A percentile compares a stretch with the other conserved stretches of the same genome.
Conservation (phyloP, 2,329 filamentous ascomycete genomes). For the Aschersonia sp. region DNA sequence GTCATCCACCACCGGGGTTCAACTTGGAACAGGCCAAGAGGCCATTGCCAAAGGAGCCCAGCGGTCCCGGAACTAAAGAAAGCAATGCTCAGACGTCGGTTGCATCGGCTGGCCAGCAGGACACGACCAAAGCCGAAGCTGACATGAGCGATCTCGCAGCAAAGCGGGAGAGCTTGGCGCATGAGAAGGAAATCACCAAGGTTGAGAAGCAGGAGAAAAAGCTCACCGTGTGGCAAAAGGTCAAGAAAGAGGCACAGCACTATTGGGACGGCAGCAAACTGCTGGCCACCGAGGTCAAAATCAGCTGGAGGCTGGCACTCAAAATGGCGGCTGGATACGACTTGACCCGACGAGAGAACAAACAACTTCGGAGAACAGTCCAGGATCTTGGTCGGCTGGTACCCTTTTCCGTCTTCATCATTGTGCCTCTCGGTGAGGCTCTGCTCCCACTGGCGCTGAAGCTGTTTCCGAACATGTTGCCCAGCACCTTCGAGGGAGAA, state of each 20-base stretch:
- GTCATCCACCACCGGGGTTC: constrained; percentile 75
- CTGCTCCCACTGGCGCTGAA: constrained; percentile 82
- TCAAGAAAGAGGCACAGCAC: constrained; percentile 86
- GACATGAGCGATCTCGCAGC: constrained; percentile 47
- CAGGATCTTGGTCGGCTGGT: constrained; percentile 86
- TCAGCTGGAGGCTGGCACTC: constrained; percentile 77
- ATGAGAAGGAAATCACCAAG: constrained; percentile 43
- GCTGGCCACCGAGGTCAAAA: constrained; percentile 79
- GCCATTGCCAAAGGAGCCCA: constrained; percentile 48
- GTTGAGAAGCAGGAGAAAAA: constrained; percentile 64
- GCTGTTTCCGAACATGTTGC: constrained; percentile 92
- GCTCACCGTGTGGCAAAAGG: constrained; percentile 75
- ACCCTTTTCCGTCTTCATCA: constrained; percentile 92
- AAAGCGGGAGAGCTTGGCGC: constrained; percentile 45
- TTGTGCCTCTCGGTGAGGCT: constrained; percentile 90
- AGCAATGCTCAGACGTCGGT: constrained; percentile 12
- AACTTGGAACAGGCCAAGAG: constrained; percentile 83
- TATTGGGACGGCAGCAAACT: constrained; percentile 99
- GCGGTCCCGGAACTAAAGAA: constrained; percentile 16
- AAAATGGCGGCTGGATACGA: constrained; percentile 99
- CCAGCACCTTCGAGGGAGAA: constrained; percentile 90
- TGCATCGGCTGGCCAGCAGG: constrained; percentile 14
- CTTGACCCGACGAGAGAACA: constrained; percentile 80
- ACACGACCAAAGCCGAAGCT: constrained; percentile 24
- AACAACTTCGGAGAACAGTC: constrained; percentile 84